Percentiles rank a stretch among this genome's conserved stretches.
phyloP scores from a whole-genome alignment of 148 eudicot genomes.

The Rhododendron ferrugineum region DNA sequence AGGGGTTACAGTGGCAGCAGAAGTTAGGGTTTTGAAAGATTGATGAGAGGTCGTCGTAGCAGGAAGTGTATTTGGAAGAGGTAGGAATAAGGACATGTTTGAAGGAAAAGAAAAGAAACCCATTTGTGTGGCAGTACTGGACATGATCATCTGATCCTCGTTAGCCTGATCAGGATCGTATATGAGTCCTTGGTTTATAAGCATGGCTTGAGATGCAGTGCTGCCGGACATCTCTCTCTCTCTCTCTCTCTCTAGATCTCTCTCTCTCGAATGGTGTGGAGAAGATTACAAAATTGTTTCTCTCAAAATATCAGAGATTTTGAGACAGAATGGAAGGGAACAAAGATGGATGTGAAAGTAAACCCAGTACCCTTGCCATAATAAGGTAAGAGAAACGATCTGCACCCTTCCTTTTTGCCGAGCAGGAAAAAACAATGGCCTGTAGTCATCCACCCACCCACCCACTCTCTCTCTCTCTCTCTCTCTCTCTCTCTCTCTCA shows the following conservation, averaged over 20 bases:
- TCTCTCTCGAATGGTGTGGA: neutral
- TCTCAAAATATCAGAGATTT: neutral
- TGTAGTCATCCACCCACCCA: neutral
- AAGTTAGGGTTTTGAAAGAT: slow-evolving; percentile 18
- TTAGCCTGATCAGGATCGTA: slow-evolving; percentile 31
- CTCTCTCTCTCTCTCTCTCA: slow-evolving; percentile 8
- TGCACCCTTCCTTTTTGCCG: neutral
- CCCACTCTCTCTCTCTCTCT: slow-evolving; percentile 8
- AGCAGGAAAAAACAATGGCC: neutral
- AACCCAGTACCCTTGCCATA: neutral
- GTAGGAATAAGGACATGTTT: slow-evolving; percentile 11
- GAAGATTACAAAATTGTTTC: neutral
- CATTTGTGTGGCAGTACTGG: slow-evolving; percentile 24
- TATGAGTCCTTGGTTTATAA: slow-evolving; percentile 39
- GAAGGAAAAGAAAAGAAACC: slow-evolving; percentile 42
- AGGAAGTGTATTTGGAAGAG: slow-evolving; percentile 9
- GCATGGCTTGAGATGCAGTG: slow-evolving; percentile 20
- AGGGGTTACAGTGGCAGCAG: neutral
- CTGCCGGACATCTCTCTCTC: slow-evolving; percentile 4
- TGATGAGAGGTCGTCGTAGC: slow-evolving; percentile 20
- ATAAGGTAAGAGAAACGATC: neutral
- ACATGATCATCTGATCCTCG: slow-evolving; percentile 6
- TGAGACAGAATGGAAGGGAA: neutral
- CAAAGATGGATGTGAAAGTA: slow-evolving; percentile 7
- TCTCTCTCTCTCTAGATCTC: neutral